Percentiles rank a stretch among this genome's conserved stretches.
These are phyloP conservation scores for Carex littledalei DNA, from an alignment of 176 grass and related monocot species.

Conservation along the genomic window DNA sequence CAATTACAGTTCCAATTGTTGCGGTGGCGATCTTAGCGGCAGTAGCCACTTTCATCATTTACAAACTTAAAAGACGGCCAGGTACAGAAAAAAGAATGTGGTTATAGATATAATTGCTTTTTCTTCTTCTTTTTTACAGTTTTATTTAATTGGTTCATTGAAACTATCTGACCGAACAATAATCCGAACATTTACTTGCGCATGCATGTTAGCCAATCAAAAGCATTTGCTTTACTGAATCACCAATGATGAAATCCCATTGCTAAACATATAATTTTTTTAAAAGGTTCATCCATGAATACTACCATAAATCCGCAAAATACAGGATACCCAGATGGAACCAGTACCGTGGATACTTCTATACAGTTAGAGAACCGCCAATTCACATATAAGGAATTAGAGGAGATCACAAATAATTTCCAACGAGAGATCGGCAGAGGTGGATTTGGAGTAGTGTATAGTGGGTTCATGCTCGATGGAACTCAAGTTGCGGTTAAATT, in stretches of 20 bases:
- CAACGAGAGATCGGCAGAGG: too few species aligned
- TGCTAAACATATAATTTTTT: neutral
- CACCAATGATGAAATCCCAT: neutral
- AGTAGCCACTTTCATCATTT: constrained; percentile 10
- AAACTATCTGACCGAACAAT: neutral
- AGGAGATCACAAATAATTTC: too few species aligned
- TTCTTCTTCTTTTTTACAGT: neutral
- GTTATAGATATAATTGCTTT: too few species aligned
- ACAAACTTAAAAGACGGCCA: constrained; percentile 15
- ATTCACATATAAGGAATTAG: too few species aligned
- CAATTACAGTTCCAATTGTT: constrained; percentile 28
- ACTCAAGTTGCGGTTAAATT: constrained; percentile 60
- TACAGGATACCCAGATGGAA: neutral
- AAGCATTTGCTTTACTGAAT: neutral
- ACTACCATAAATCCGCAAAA: neutral
- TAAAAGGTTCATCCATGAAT: neutral
- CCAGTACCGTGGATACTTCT: neutral
- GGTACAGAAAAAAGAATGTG: neutral
- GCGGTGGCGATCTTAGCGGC: constrained; percentile 20
- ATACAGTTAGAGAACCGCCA: constrained; percentile 35
- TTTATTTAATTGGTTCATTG: neutral
- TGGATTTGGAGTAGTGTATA: too few species aligned
- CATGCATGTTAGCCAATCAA: neutral
- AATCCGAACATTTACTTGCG: neutral
- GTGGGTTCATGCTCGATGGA: constrained; percentile 4